Percentiles rank a stretch among this genome's conserved stretches.
These are phyloP conservation scores for Bretziella fagacearum DNA, from an alignment of 2,329 filamentous ascomycete genomes.

Conservation along the genomic window DNA sequence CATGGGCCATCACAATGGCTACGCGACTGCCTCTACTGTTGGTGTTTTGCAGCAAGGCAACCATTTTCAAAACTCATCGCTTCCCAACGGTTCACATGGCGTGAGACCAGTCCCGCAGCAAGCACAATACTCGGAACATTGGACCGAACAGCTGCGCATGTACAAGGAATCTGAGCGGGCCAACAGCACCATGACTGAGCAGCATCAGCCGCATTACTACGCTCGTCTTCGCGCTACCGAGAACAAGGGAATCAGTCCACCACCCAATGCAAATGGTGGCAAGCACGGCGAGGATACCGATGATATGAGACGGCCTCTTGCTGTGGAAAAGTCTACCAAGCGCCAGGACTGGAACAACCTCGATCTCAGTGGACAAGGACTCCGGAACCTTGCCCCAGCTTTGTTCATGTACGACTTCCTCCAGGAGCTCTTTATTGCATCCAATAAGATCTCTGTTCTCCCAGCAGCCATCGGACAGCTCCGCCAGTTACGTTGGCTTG, in stretches of 20 bases:
- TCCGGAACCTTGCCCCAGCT: constrained; percentile 61
- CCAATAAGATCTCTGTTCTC: constrained; percentile 73
- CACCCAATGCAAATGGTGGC: constrained; percentile 30
- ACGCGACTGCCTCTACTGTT: constrained; percentile 11
- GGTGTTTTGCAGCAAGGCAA: constrained; percentile 10
- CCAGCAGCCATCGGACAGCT: constrained; percentile 68
- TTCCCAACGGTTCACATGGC: constrained; percentile 39
- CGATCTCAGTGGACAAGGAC: constrained; percentile 88
- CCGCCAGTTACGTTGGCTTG: constrained; percentile 64
- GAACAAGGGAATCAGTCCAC: constrained; percentile 47
- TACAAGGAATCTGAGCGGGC: constrained; percentile 60
- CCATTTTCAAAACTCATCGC: constrained; percentile 16
- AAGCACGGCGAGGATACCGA: constrained; percentile 38
- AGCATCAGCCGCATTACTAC: constrained; percentile 52
- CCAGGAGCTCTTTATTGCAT: constrained; percentile 80
- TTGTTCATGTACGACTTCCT: constrained; percentile 83
- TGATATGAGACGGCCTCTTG: constrained; percentile 44
- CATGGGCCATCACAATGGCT: constrained; percentile 15
- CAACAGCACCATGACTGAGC: constrained; percentile 53
- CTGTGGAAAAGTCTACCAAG: constrained; percentile 47
- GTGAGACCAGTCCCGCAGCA: constrained; percentile 31
- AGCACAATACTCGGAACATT: constrained; percentile 49
- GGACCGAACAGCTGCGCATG: constrained; percentile 72
- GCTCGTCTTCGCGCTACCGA: constrained; percentile 53
- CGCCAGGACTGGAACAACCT: constrained; percentile 82